Percentiles rank a stretch among this genome's conserved stretches.
Evolutionary conservation across 2,329 filamentous ascomycete species (phyloP).

Genomic region (Beauveria varroae): DNA sequence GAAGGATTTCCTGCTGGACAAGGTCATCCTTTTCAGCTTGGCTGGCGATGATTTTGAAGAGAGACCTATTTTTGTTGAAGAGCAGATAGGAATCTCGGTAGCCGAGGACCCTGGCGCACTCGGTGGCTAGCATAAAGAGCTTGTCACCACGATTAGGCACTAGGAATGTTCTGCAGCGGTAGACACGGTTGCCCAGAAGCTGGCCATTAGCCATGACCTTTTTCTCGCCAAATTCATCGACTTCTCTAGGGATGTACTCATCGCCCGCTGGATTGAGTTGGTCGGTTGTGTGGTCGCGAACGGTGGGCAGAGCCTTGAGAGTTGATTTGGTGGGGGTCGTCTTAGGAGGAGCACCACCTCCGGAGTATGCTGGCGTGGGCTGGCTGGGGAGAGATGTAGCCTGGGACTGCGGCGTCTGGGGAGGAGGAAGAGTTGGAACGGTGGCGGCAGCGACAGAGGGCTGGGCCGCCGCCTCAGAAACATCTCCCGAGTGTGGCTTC

Average conservation of each 20-base stretch:
- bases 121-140: constrained; percentile 96
- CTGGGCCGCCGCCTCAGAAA: constrained; percentile 51
- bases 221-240: constrained; percentile 86
- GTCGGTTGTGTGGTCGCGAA: constrained; percentile 94
- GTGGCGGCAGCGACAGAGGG: constrained; percentile 29
- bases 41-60: constrained; percentile 96
- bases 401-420: constrained; percentile 48
- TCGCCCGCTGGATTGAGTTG: constrained; percentile 84
- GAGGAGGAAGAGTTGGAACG: constrained; percentile 36
- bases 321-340: constrained; percentile 74
- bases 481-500: constrained; percentile 48
- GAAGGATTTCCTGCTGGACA: constrained; percentile 88
- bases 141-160: constrained; percentile 88
- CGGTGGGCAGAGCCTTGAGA: constrained; percentile 89
- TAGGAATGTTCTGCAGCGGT: constrained; percentile 87
- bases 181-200: constrained; percentile 74
- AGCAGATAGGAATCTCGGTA: constrained; percentile 97
- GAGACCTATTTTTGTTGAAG: constrained; percentile 96
- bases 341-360: constrained; percentile 56
- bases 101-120: constrained; percentile 86
- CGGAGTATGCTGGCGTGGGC: constrained; percentile 29
- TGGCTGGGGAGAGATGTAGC: constrained; percentile 38
- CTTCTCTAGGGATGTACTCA: constrained; percentile 90
- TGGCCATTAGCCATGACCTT: constrained; percentile 84
- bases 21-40: constrained; percentile 95